Evolutionary conservation across 495 filamentous ascomycete species (phyloP).

Genomic region (Baudoinia panamericana): DNA sequence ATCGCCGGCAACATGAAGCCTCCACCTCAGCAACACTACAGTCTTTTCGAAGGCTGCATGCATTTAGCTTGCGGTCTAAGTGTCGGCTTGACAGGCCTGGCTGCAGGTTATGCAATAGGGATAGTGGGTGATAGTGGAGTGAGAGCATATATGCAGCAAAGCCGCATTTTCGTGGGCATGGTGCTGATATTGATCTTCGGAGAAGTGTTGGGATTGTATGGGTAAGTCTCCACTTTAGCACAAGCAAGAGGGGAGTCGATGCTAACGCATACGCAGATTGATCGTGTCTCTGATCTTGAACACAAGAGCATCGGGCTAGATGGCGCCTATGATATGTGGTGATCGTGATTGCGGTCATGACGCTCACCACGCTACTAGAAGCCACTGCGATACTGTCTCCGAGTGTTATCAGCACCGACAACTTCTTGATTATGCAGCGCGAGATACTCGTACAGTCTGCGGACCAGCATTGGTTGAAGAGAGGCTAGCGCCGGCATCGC

Average conservation of each 20-base stretch:
- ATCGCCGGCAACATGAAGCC: slow-evolving; percentile 75
- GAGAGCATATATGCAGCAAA: slow-evolving; percentile 88
- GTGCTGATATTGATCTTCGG: slow-evolving; percentile 97
- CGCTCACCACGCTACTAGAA: too few relatives aligned
- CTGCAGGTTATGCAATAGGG: slow-evolving; percentile 95
- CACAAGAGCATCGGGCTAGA: slow-evolving; percentile 25
- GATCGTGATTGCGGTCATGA: too few relatives aligned
- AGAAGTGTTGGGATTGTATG: slow-evolving; percentile 93
- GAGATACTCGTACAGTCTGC: too few relatives aligned
- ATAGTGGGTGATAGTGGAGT: slow-evolving; percentile 90
- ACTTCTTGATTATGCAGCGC: too few relatives aligned
- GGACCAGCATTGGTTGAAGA: too few relatives aligned
- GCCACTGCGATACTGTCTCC: too few relatives aligned
- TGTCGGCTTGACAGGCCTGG: slow-evolving; percentile 80
- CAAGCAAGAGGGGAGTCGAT: neutral
- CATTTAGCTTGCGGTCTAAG: slow-evolving; percentile 84
- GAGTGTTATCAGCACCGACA: too few relatives aligned
- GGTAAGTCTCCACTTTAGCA: slow-evolving; percentile 42
- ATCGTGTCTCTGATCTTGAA: slow-evolving; percentile 35
- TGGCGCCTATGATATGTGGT: too few relatives aligned
- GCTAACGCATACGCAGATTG: slow-evolving; percentile 21
- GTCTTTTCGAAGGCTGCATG: slow-evolving; percentile 82
- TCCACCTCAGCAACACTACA: slow-evolving; percentile 48
- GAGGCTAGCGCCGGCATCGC: too few relatives aligned
- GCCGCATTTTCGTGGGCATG: slow-evolving; percentile 94